Evolutionary conservation across 1,284 basidiomycete species (phyloP).

Genomic region (Ceratobasidium sp.): DNA sequence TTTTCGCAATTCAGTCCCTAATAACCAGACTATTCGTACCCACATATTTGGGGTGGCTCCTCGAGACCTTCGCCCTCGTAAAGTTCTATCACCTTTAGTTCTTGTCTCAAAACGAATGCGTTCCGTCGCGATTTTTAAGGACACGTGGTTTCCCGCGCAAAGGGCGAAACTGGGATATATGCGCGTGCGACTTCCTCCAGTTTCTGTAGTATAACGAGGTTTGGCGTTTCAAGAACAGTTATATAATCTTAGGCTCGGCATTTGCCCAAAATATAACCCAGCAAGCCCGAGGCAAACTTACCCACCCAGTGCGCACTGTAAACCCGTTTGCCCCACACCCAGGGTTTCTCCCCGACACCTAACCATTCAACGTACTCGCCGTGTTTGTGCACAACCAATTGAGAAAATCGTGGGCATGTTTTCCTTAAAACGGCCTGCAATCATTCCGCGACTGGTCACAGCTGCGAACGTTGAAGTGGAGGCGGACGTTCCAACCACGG

Average conservation of each 20-base stretch:
- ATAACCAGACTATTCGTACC: too few relatives aligned
- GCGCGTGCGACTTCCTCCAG: too few relatives aligned
- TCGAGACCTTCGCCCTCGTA: too few relatives aligned
- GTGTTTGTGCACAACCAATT: constrained; percentile 58
- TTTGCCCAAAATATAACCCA: neutral
- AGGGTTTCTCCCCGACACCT: constrained; percentile 64
- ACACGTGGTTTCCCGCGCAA: too few relatives aligned
- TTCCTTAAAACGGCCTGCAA: constrained; percentile 53
- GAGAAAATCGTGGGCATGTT: constrained; percentile 59
- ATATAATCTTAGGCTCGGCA: constrained; percentile 59
- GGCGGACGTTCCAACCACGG: constrained; percentile 58
- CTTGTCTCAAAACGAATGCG: too few relatives aligned
- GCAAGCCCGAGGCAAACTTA: constrained; percentile 36
- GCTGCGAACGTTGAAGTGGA: constrained; percentile 57
- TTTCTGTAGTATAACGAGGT: constrained; percentile 67
- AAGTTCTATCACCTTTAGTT: too few relatives aligned
- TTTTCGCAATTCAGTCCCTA: too few relatives aligned
- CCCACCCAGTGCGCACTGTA: constrained; percentile 67
- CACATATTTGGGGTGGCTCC: too few relatives aligned
- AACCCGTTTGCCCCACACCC: constrained; percentile 53
- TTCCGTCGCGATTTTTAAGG: too few relatives aligned
- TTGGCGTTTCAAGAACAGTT: constrained; percentile 72
- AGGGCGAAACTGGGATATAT: too few relatives aligned
- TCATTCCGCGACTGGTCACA: constrained; percentile 59
- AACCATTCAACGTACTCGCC: constrained; percentile 66